Percentiles rank a stretch among this genome's conserved stretches.
These are phyloP conservation scores for Oenanthe javanica DNA, from an alignment of 140 eudicot genomes.

Conservation along the genomic window DNA sequence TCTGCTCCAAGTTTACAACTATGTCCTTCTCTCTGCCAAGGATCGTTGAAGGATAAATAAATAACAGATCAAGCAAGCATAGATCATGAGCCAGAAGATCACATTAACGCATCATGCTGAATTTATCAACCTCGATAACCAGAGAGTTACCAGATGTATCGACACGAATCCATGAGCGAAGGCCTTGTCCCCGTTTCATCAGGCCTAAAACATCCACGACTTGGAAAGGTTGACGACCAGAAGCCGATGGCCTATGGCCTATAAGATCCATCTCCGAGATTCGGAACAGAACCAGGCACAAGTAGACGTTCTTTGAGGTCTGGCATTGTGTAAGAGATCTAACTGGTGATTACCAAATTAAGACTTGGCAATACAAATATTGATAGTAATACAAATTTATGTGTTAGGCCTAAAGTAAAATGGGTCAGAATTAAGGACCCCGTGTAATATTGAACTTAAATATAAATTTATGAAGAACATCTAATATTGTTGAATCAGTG, in stretches of 20 bases:
- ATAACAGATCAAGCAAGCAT: slow-evolving; percentile 78
- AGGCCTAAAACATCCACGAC: slow-evolving; percentile 69
- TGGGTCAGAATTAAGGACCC: too few species aligned
- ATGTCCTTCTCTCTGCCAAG: slow-evolving; percentile 99
- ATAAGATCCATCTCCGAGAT: slow-evolving; percentile 46
- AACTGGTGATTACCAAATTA: neutral
- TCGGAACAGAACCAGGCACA: slow-evolving; percentile 53
- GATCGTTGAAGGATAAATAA: slow-evolving; percentile 88
- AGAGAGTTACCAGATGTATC: slow-evolving; percentile 72
- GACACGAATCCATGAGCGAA: slow-evolving; percentile 96
- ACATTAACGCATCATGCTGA: slow-evolving; percentile 84
- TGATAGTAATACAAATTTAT: too few species aligned
- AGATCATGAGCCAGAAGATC: slow-evolving; percentile 96
- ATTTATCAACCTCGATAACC: slow-evolving; percentile 87
- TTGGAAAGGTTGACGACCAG: slow-evolving; percentile 67
- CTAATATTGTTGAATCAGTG: neutral
- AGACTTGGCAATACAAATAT: too few species aligned
- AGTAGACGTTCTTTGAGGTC: slow-evolving; percentile 76
- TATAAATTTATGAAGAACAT: neutral
- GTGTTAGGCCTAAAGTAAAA: too few species aligned
- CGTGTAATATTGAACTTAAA: neutral
- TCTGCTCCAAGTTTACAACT: slow-evolving; percentile 97
- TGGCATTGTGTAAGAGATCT: slow-evolving; percentile 41
- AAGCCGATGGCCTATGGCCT: slow-evolving; percentile 40
- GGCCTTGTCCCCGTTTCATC: slow-evolving; percentile 89